Conservation (phyloP, 1,139 yeast species). For the Protomyces pachydermus region DNA sequence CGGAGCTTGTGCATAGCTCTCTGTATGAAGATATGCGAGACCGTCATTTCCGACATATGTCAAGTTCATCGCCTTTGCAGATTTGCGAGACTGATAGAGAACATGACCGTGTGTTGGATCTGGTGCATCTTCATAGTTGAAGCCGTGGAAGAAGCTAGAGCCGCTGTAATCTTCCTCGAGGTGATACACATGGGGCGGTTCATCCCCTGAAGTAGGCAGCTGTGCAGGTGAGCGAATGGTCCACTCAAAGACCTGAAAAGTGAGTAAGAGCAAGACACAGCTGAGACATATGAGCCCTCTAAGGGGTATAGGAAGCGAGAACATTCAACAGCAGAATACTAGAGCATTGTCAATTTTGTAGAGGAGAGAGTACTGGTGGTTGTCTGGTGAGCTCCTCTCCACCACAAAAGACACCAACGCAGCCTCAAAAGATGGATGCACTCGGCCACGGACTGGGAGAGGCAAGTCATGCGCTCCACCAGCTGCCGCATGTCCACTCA, state of each 20-base stretch:
- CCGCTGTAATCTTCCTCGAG: slow-evolving; percentile 15
- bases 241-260: slow-evolving; percentile 7
- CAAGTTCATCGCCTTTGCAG: slow-evolving; percentile 18
- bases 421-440: not conserved
- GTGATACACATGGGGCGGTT: not conserved
- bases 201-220: not conserved
- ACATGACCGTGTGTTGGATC: slow-evolving; percentile 29
- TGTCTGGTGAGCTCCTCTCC: not conserved
- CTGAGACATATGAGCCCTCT: not conserved
- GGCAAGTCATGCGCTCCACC: not conserved
- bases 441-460: not conserved
- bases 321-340: not conserved
- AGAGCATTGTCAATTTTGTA: too few relatives aligned
- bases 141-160: slow-evolving; percentile 22
- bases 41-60: slow-evolving; percentile 23
- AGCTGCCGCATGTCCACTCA: not conserved
- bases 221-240: slow-evolving; percentile 3
- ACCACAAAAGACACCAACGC: not conserved
- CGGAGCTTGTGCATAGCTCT: slow-evolving; percentile 1
- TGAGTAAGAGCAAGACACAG: not conserved
- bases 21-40: slow-evolving; percentile 19
- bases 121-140: slow-evolving; percentile 20
- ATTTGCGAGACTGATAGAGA: slow-evolving; percentile 4
- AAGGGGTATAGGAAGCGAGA: not conserved
- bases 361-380: too few relatives aligned